Evolutionary conservation across 2,329 filamentous ascomycete species (phyloP).

Genomic region (Aspergillus sclerotialis): DNA sequence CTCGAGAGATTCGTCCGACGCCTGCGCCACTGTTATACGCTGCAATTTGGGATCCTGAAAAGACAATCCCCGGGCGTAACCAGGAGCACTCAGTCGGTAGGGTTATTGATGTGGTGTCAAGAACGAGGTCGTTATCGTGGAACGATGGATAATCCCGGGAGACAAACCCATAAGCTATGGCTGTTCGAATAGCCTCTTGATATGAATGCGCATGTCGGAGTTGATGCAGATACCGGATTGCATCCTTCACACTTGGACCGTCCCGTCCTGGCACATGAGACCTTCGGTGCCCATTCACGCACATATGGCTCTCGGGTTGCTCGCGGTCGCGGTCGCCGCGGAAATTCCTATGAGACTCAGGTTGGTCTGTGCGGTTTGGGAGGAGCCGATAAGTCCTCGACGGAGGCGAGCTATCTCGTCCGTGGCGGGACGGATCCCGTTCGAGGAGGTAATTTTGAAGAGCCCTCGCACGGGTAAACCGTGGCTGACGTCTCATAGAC

Average conservation of each 20-base stretch:
- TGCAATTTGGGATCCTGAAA: constrained; percentile 57
- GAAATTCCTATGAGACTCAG: constrained; percentile 6
- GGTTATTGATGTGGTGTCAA: constrained; percentile 46
- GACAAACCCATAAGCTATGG: constrained; percentile 48
- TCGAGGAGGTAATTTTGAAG: constrained; percentile 36
- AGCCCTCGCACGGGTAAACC: constrained; percentile 30
- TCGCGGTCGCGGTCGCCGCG: not conserved
- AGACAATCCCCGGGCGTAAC: constrained; percentile 54
- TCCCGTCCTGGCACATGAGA: constrained; percentile 27
- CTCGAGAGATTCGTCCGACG: constrained; percentile 22
- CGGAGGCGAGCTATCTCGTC: constrained; percentile 12
- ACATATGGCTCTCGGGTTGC: constrained; percentile 28
- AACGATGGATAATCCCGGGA: constrained; percentile 47
- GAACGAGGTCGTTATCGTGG: constrained; percentile 51
- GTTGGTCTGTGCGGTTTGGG: constrained; percentile 21
- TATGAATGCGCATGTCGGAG: constrained; percentile 48
- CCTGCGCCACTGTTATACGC: constrained; percentile 25
- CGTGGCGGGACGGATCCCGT: constrained; percentile 20
- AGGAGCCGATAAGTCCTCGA: constrained; percentile 27
- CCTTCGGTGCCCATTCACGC: constrained; percentile 30
- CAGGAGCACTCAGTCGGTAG: constrained; percentile 52
- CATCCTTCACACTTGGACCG: constrained; percentile 45
- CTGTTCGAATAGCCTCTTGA: constrained; percentile 48
- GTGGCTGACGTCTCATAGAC: constrained; percentile 33
- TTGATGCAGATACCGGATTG: constrained; percentile 55